These are phyloP conservation scores for Hanseniaspora pseudoguilliermondii DNA, from an alignment of 805 yeast species.

Conservation along the genomic window DNA sequence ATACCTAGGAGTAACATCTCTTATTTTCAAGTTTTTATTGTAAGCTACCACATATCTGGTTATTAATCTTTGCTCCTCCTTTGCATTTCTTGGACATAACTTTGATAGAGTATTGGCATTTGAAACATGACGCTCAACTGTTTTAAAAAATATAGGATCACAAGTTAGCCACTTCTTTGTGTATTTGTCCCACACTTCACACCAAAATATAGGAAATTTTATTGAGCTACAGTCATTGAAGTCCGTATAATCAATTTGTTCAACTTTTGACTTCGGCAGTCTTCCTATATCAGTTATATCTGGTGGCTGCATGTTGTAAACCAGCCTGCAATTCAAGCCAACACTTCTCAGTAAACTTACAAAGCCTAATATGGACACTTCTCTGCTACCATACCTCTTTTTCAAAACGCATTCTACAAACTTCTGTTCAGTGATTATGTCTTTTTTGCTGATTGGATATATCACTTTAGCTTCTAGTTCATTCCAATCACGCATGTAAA, in stretches of 20 bases:
- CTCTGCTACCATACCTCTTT: conserved; percentile 53
- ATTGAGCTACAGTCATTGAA: conserved; percentile 9
- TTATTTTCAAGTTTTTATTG: conserved; percentile 49
- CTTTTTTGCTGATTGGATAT: conserved; percentile 20
- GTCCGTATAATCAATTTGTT: conserved; percentile 1
- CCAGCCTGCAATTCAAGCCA: conserved; percentile 58
- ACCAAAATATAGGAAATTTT: conserved; percentile 73
- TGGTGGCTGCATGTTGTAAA: conserved; percentile 81
- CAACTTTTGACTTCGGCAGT: conserved; percentile 13
- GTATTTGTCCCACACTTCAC: conserved; percentile 79
- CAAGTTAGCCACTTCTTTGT: conserved; percentile 68
- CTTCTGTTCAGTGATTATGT: conserved; percentile 26
- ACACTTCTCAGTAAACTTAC: conserved; percentile 60
- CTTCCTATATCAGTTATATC: conserved; percentile 45
- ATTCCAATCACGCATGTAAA: conserved; percentile 36
- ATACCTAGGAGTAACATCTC: conserved; percentile 81
- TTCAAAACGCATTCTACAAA: conserved; percentile 35
- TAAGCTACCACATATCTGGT: conserved; percentile 66
- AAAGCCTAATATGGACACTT: conserved; percentile 77
- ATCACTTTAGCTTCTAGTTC: conserved; percentile 20
- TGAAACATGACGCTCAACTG: conserved; percentile 49
- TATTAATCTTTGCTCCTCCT: conserved; percentile 34
- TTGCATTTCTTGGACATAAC: conserved; percentile 61
- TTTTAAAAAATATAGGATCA: conserved; percentile 59
- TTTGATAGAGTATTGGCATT: conserved; percentile 33